phyloP scores from a whole-genome alignment of 2,329 filamentous ascomycete species.

The Phoma sp. region DNA sequence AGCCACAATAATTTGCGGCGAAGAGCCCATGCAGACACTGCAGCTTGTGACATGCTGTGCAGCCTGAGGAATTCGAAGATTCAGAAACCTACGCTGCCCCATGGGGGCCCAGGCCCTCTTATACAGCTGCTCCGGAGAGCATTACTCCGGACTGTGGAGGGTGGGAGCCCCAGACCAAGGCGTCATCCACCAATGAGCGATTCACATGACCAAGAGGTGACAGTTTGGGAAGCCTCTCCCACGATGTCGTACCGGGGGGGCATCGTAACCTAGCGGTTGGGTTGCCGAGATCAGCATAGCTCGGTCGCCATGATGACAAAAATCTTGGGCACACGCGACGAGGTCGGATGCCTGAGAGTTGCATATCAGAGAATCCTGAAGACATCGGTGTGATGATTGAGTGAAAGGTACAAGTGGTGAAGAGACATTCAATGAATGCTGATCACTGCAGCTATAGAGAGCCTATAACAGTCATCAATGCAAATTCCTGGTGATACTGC shows the following conservation, averaged over 20 bases:
- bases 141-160: slow-evolving; percentile 19
- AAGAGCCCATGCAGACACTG: slow-evolving; percentile 19
- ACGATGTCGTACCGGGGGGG: neutral
- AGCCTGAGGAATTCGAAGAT: neutral
- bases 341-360: neutral
- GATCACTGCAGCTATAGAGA: too few relatives aligned
- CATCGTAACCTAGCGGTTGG: slow-evolving; percentile 12
- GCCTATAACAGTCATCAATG: neutral
- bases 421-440: too few relatives aligned
- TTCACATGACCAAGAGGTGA: slow-evolving; percentile 13
- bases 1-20: slow-evolving; percentile 17
- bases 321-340: neutral
- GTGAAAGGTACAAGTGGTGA: too few relatives aligned
- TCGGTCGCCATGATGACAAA: neutral
- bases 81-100: slow-evolving; percentile 5
- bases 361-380: neutral
- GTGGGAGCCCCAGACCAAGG: slow-evolving; percentile 16
- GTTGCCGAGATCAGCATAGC: slow-evolving; percentile 17
- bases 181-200: slow-evolving; percentile 9
- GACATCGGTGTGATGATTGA: neutral
- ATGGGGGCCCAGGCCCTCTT: slow-evolving; percentile 14
- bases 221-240: slow-evolving; percentile 9
- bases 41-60: slow-evolving; percentile 8
- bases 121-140: slow-evolving; percentile 16
- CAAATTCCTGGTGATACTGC: neutral